Base-by-base conservation (phyloP, 192 early-diverging fungal genomes). In the Coemansia sp. region DNA sequence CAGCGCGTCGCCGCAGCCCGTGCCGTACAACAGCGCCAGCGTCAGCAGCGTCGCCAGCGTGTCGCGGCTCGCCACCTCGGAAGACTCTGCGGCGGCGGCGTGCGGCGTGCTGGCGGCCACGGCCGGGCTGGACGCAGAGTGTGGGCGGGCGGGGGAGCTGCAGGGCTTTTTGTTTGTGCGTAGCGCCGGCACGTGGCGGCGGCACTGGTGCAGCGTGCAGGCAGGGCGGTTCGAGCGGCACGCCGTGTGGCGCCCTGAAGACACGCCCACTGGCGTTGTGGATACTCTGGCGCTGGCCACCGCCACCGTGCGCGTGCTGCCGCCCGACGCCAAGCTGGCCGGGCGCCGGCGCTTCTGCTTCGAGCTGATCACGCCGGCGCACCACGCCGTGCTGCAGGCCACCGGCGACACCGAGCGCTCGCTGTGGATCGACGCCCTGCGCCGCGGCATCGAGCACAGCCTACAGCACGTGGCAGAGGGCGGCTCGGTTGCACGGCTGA, bases 301-400 rank as follows among this genome's bases (percentile, higher is more conserved):
- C 0, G 75, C 75, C 2, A 78, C 75, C 4, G 75, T 71, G 54
- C 75, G 75, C 0, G 52, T 65, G 33, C 42, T 78, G 53, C 19
- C 23, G 11, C 50, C 69, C 1, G 69, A 72, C 9, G 38, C 69
- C 27, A 72, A 72, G 59, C 66, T 59, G 51, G 61, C 69, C 10
- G 58, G 50, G 6, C 15, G 43, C 13, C 74, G 90, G 34, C 83
- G 90, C 21, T 89, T 88, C 69, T 85, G 86, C 54, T 93, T 93
- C 65, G 90, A 91, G 47, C 64, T 93, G 17, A 90, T 93, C 40
- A 88, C 90, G 15, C 90, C 91, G 9, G 76, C 80, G 55, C 84
- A 86, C 37, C 80, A 85, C 23, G 83, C 83, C 58, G 80, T 86
- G 14, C 77, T 92, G 50, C 91, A 93, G 68, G 89, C 91, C 1